Percentiles rank a stretch among this genome's conserved stretches.
Conservation (phyloP, 768 basidiomycete species). For the Hericium alpestre region DNA sequence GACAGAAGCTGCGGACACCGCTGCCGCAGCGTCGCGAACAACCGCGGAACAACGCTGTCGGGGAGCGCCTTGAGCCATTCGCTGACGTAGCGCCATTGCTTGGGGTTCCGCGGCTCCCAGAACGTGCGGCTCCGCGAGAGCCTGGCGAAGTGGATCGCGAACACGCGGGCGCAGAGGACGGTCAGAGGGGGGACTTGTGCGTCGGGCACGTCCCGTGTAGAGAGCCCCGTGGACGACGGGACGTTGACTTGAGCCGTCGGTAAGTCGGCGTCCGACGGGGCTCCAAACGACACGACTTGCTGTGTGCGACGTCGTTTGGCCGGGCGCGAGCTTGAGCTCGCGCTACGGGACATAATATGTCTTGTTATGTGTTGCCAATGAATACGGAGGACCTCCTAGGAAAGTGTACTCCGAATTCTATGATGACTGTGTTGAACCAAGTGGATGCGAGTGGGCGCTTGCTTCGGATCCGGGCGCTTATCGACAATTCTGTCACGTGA, state of each 20-base stretch:
- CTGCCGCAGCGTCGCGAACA: slow-evolving; percentile 41
- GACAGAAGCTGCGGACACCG: slow-evolving; percentile 41
- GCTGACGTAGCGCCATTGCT: slow-evolving; percentile 17
- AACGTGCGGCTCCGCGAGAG: slow-evolving; percentile 27
- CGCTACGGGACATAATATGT: too few species aligned
- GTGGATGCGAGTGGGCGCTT: too few species aligned
- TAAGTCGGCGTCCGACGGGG: slow-evolving; percentile 34
- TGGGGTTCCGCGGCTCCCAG: slow-evolving; percentile 24
- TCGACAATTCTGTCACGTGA: too few species aligned
- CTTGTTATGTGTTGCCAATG: too few species aligned
- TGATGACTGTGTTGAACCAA: too few species aligned
- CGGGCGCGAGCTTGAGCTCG: not conserved
- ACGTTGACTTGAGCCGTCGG: slow-evolving; percentile 25
- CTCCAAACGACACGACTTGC: slow-evolving; percentile 25
- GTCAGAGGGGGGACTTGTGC: slow-evolving; percentile 33
- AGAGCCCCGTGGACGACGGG: slow-evolving; percentile 43
- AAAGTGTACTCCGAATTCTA: too few species aligned
- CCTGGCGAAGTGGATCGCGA: slow-evolving; percentile 33
- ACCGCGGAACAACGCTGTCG: slow-evolving; percentile 35
- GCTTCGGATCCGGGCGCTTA: too few species aligned
- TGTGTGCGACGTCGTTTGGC: slow-evolving; percentile 21
- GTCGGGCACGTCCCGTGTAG: slow-evolving; percentile 24
- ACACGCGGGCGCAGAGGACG: slow-evolving; percentile 39
- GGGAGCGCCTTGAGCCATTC: slow-evolving; percentile 38
- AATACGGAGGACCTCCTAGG: too few species aligned